Evolutionary conservation across 2,329 filamentous ascomycete species (phyloP).

Genomic region (Cytospora schulzeri): DNA sequence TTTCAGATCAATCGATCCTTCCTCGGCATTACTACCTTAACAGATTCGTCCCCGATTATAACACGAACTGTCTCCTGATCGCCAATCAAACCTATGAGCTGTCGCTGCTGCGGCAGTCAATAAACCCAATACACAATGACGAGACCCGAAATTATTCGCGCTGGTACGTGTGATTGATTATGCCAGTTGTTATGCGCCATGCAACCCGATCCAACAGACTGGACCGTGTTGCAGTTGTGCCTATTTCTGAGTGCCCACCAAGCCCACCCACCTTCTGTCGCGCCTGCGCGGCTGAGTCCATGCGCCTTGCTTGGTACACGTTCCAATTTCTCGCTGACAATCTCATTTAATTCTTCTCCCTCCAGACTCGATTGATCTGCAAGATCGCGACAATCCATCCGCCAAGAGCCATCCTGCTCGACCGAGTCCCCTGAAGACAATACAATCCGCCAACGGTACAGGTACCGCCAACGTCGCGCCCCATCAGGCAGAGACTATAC

Average conservation of each 20-base stretch:
- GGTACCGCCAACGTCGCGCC: conserved; percentile 56
- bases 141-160: conserved; percentile 61
- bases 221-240: conserved; percentile 12
- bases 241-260: conserved; percentile 5
- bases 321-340: conserved; percentile 33
- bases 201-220: conserved; percentile 8
- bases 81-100: conserved; percentile 21
- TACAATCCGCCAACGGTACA: conserved; percentile 48
- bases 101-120: conserved; percentile 18
- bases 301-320: conserved; percentile 14
- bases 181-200: conserved; percentile 2
- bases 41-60: not conserved
- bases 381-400: conserved; percentile 79
- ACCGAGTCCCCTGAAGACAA: conserved; percentile 50
- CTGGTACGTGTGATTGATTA: conserved; percentile 49
- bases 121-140: conserved; percentile 51
- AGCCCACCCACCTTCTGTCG: not conserved
- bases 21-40: not conserved
- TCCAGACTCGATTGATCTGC: conserved; percentile 91
- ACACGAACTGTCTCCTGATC: conserved; percentile 5
- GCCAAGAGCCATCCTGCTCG: conserved; percentile 75
- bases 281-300: conserved; percentile 10
- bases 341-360: conserved; percentile 28
- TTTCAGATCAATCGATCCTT: not conserved
- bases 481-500: conserved; percentile 84